Percentiles rank a stretch among this genome's conserved stretches.
Evolutionary conservation across 2,329 filamentous ascomycete species (phyloP).

Genomic region (Penicillium sp.): DNA sequence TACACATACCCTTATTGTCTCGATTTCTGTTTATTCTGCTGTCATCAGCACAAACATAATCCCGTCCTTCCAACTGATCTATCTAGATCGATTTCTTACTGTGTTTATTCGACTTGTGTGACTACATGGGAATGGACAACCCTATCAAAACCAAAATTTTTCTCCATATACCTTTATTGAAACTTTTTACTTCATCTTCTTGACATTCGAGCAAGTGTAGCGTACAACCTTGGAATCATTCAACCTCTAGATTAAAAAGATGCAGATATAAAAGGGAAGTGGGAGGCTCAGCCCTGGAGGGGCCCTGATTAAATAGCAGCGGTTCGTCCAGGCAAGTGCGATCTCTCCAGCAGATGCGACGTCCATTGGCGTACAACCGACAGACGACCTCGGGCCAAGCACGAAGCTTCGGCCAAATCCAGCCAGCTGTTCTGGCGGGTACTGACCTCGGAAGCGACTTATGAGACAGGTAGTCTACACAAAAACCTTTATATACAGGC

Average conservation of each 20-base stretch:
- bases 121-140: slow-evolving; percentile 5
- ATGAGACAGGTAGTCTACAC: too few relatives aligned
- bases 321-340: too few relatives aligned
- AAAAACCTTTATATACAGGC: too few relatives aligned
- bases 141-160: slow-evolving; percentile 2
- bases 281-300: too few relatives aligned
- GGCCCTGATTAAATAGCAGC: too few relatives aligned
- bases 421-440: too few relatives aligned
- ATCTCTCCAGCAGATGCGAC: too few relatives aligned
- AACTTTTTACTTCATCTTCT: not conserved
- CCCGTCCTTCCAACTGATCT: slow-evolving; percentile 14
- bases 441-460: too few relatives aligned
- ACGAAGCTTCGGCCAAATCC: too few relatives aligned
- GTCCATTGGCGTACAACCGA: too few relatives aligned
- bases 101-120: slow-evolving; percentile 12
- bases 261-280: too few relatives aligned
- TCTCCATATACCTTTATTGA: slow-evolving; percentile 8
- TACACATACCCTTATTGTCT: slow-evolving; percentile 18
- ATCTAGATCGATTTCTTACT: slow-evolving; percentile 19
- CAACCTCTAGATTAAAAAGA: not conserved
- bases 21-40: slow-evolving; percentile 8
- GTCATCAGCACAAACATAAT: slow-evolving; percentile 1
- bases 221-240: not conserved
- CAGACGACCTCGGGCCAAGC: too few relatives aligned
- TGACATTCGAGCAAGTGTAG: not conserved